Base-by-base conservation (phyloP, 2,329 filamentous ascomycete genomes). In the Aspergillus caelatus region DNA sequence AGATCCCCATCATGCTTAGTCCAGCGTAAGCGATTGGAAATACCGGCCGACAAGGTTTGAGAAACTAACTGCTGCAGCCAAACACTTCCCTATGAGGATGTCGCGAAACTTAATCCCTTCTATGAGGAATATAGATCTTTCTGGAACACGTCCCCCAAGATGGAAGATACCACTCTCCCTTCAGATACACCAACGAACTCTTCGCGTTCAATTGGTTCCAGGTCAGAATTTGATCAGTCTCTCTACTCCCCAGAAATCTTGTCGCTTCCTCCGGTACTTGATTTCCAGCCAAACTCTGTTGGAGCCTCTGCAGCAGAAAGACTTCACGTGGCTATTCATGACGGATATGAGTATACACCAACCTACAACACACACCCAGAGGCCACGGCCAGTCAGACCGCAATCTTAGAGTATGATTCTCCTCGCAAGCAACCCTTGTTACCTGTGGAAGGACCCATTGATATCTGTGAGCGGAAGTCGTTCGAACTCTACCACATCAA, bases 1-100 rank as follows among this genome's bases (percentile, higher is more conserved):
- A 74, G 54, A 70, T 75, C 16, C 72, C 74, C 52, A 68, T 75
- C 58, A 68, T 75, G 62, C 67, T 71, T 7, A 64, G 69, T 58
- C 67, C 70, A 10, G 70, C 70, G 74, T 75, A 69, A 67, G 72
- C 56, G 16, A 55, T 23, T 12, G 46, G 11, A n/a, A 34, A 19
- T 16, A 23, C 12, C 48, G 6, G 36, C 45, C 7, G 19, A 28
- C 56, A 30, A n/a, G 8, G 14, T 14, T n/a, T 28, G 8, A 48
- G 16, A 54, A 59, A 59, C 69, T 65, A 63, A 66, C 46, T 3
- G 43, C 45, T 34, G 28, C 14, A 67, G 50, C 60, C 71, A 70
- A 5, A 66, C 70, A 36, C 67, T 72, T 11, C 63, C 64, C 0
- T 71, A 73, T 52, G 69, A 71, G 39, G 72, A 74, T 26, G 68